Base-by-base conservation (phyloP, 495 filamentous ascomycete species). In the Aspergillus affinis region DNA sequence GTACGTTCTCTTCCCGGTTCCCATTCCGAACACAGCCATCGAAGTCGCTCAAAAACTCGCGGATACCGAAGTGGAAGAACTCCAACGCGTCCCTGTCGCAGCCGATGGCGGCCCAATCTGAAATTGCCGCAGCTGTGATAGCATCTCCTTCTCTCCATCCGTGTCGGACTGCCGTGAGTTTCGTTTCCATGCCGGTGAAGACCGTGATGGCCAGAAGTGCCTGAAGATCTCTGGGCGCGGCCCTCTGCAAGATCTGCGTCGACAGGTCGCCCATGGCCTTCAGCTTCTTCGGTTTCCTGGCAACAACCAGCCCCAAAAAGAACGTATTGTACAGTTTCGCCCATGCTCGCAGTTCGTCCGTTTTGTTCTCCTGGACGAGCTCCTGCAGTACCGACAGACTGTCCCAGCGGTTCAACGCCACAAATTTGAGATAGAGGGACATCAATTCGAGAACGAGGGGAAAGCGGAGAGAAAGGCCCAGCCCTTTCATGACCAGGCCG, bases 301-400 rank as follows among this genome's bases (percentile, higher is more conserved):
- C 60, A 27, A 55, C 54, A 46, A 68, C 60, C 41, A 70, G 60
- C 62, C 54, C 41, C 20, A 57, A 20, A 61, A 61, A 54, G 51
- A 70, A 70, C 46, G 15, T 47, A 51, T 30, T 27, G 41, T 65
- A 72, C 21, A 23, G 1, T 58, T 69, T 26, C n/a, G 69, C 65
- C 69, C 68, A 70, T 66, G 59, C 21, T 53, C 68, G 66, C 57
- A 70, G 60, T 61, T 66, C 57, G 51, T 59, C 29, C 59, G 50
- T 72, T 51, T 65, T 69, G 54, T 71, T 65, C 29, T 65, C 49
- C 54, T 69, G 17, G 20, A 65, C 66, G 48, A 72, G 68, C 51
- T 72, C 70, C 55, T 67, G 70, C 55, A 73, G 64, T 55, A 71
- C 70, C 61, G 60, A 57, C 57, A 71, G n/a, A 57, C 45, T 51